phyloP scores from a whole-genome alignment of 2,329 filamentous ascomycete species.

The Chaetomiaceae sp. region DNA sequence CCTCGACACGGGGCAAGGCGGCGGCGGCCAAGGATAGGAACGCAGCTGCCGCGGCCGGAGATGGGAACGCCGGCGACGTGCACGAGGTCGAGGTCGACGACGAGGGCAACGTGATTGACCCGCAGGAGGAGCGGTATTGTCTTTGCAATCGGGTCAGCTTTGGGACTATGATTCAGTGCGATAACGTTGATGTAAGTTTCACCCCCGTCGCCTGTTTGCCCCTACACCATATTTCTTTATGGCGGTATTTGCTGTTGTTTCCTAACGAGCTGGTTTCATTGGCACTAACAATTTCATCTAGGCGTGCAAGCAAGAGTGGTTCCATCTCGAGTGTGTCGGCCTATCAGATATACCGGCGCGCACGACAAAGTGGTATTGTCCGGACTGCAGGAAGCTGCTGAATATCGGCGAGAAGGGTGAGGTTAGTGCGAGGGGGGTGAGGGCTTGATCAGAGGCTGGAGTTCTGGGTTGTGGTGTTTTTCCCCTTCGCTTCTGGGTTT shows the following conservation, averaged over 20 bases:
- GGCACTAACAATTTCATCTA: constrained; percentile 25
- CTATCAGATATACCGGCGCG: constrained; percentile 63
- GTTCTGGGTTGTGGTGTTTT: background rate
- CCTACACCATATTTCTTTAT: too few relatives aligned
- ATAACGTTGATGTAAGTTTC: constrained; percentile 67
- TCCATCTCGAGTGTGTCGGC: constrained; percentile 73
- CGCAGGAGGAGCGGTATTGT: constrained; percentile 72
- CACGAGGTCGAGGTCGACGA: constrained; percentile 57
- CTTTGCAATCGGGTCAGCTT: constrained; percentile 75
- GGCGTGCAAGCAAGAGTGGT: constrained; percentile 79
- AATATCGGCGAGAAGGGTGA: constrained; percentile 61
- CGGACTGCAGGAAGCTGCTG: constrained; percentile 61
- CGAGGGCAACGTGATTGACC: constrained; percentile 66
- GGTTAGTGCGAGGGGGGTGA: constrained; percentile 54
- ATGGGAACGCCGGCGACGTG: constrained; percentile 37
- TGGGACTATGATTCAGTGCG: constrained; percentile 78
- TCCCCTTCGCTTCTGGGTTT: too few relatives aligned
- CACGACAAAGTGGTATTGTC: constrained; percentile 81
- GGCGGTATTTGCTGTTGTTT: too few relatives aligned
- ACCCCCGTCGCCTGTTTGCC: too few relatives aligned
- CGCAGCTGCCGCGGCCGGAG: constrained; percentile 28
- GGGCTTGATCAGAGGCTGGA: constrained; percentile 31
- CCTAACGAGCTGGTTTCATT: background rate
- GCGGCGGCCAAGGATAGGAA: background rate
- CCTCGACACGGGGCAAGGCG: background rate